These are phyloP conservation scores for Phytophthora ohioensis DNA, from an alignment of 352 stramenopile genomes.

Conservation along the genomic window DNA sequence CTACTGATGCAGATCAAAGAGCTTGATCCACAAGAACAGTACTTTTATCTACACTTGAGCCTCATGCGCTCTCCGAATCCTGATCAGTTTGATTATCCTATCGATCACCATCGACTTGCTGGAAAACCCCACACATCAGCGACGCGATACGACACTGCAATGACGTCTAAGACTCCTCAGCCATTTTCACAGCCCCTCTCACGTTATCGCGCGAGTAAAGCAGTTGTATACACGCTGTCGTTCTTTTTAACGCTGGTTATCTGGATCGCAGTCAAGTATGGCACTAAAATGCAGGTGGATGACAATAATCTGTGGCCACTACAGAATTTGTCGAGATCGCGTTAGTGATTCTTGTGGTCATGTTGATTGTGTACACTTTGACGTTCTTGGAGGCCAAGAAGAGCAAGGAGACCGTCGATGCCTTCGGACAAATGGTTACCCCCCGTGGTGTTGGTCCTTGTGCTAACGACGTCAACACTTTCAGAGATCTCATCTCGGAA, in stretches of 20 bases:
- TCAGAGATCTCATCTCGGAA: constrained; percentile 28
- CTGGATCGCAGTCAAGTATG: constrained; percentile 39
- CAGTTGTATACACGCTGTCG: constrained; percentile 28
- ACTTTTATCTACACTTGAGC: constrained; percentile 42
- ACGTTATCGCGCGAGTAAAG: constrained; percentile 26
- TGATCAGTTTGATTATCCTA: constrained; percentile 20
- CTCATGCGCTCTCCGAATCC: constrained; percentile 38
- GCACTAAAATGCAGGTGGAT: constrained; percentile 34
- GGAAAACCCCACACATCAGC: constrained; percentile 16
- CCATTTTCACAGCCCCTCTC: constrained; percentile 44
- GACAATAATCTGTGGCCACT: constrained; percentile 50
- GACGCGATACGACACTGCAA: constrained; percentile 9
- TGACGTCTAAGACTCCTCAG: constrained; percentile 10
- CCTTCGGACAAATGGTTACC: constrained; percentile 10
- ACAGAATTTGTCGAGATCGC: constrained; percentile 52
- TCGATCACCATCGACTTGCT: constrained; percentile 34
- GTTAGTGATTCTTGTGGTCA: constrained; percentile 9
- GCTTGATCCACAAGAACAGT: constrained; percentile 36
- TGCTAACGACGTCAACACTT: constrained; percentile 24
- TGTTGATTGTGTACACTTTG: constrained; percentile 26
- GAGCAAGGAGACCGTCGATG: constrained; percentile 1
- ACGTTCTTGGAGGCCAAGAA: constrained; percentile 18
- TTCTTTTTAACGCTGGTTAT: constrained; percentile 39
- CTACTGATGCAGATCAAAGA: constrained; percentile 41
- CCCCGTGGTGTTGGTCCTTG: constrained; percentile 7